These are phyloP conservation scores for Microstroma glucosiphilum DNA, from an alignment of 1,284 basidiomycete species.

Conservation along the genomic window DNA sequence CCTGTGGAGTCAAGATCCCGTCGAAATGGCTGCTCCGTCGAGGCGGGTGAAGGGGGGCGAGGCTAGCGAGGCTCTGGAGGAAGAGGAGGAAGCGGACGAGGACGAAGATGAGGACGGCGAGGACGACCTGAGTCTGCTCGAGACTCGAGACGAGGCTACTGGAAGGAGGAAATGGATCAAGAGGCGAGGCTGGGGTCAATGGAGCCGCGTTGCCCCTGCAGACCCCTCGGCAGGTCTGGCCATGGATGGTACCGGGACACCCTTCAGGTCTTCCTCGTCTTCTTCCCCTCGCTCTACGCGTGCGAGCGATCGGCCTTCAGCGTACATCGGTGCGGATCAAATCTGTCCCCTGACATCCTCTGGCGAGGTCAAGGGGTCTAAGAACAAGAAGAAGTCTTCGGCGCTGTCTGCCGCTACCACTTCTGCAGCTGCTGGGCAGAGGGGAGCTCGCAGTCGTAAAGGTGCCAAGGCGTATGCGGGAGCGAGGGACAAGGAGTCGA, in stretches of 20 bases:
- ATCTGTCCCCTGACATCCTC: background rate
- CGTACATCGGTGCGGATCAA: conserved; percentile 2
- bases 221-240: background rate
- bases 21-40: background rate
- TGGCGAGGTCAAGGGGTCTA: background rate
- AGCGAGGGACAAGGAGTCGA: background rate
- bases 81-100: background rate
- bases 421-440: too few species aligned
- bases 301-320: background rate
- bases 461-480: background rate
- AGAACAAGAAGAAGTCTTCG: background rate
- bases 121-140: background rate
- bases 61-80: background rate
- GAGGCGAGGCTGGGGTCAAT: background rate
- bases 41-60: background rate
- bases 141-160: background rate
- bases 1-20: conserved; percentile 69
- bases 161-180: background rate
- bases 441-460: too few species aligned
- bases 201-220: background rate
- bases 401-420: background rate
- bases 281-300: background rate
- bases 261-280: background rate
- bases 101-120: background rate
- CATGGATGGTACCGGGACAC: background rate